phyloP scores from a whole-genome alignment of 2,329 filamentous ascomycete genomes.

The Paraphoma chrysanthemicola region DNA sequence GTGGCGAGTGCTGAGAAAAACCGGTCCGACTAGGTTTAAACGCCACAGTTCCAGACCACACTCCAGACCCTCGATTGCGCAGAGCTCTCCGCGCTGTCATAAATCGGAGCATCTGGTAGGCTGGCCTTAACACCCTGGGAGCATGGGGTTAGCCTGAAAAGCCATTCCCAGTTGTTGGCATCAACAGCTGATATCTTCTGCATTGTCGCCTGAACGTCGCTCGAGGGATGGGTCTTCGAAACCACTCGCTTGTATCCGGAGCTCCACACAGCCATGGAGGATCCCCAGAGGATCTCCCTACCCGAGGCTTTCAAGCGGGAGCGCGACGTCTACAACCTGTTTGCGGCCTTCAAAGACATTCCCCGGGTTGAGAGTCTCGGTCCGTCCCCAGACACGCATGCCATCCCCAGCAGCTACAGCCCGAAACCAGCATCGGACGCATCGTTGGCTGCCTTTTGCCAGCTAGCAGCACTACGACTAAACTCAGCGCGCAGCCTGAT shows the following conservation, averaged over 20 bases:
- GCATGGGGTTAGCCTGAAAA: neutral
- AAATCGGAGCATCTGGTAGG: neutral
- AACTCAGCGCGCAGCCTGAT: slow-evolving; percentile 33
- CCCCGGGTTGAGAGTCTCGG: slow-evolving; percentile 10
- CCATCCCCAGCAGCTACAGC: slow-evolving; percentile 8
- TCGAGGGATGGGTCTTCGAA: neutral
- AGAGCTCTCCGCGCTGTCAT: neutral
- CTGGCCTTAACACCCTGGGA: neutral
- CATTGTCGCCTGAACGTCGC: neutral
- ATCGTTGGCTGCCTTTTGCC: slow-evolving; percentile 33
- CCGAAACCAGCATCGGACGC: slow-evolving; percentile 22
- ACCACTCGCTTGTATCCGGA: neutral
- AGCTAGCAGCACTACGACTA: slow-evolving; percentile 36
- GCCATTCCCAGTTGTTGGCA: neutral
- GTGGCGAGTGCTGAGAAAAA: slow-evolving; percentile 1
- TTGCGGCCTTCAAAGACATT: slow-evolving; percentile 19
- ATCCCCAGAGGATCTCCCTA: neutral
- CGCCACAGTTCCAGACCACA: slow-evolving; percentile 2
- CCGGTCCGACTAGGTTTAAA: neutral
- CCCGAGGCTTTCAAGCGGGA: slow-evolving; percentile 11
- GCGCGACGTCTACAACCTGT: slow-evolving; percentile 18
- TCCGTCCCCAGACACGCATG: slow-evolving; percentile 3
- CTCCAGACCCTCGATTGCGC: neutral
- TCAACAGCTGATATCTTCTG: neutral
- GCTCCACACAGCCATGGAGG: slow-evolving; percentile 6